Evolutionary conservation across 2,329 filamentous ascomycete genomes (phyloP).

Genomic region (Aspergillus fructus): DNA sequence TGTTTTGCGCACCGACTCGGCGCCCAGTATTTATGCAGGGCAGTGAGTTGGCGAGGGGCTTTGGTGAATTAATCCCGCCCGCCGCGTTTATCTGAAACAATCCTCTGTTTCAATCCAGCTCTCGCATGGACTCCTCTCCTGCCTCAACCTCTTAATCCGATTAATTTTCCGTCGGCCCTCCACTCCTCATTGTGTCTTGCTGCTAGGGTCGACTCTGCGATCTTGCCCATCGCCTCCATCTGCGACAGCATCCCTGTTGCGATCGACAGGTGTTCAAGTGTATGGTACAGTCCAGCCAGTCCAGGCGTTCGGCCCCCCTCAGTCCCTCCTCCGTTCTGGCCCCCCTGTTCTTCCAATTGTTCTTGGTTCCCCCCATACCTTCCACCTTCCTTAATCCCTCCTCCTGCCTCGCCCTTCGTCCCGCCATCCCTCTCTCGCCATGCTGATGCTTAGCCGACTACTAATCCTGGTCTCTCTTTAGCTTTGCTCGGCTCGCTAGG

Average conservation of each 20-base stretch:
- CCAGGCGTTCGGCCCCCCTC: conserved; percentile 8
- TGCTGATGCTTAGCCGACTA: conserved; percentile 11
- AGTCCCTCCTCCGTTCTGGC: conserved; percentile 8
- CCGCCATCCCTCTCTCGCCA: conserved; percentile 5
- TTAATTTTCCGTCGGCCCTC: conserved; percentile 5
- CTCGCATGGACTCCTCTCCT: background rate
- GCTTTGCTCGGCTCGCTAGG: conserved; percentile 10
- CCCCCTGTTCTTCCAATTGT: conserved; percentile 10
- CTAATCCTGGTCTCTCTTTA: conserved; percentile 13
- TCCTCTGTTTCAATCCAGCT: conserved; percentile 16
- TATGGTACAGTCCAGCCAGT: conserved; percentile 6
- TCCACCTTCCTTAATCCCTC: background rate
- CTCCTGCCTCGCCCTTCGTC: background rate
- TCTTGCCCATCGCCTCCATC: conserved; percentile 1
- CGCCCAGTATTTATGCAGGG: background rate
- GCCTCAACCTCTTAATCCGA: conserved; percentile 8
- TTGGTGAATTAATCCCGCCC: conserved; percentile 2
- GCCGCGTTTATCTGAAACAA: conserved; percentile 22
- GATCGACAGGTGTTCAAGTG: conserved; percentile 12
- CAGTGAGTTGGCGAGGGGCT: conserved; percentile 14
- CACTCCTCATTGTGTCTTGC: background rate
- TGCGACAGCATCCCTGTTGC: conserved; percentile 2
- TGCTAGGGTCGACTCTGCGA: background rate
- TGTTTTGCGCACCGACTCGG: too few relatives aligned
- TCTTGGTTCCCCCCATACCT: conserved; percentile 3